Evolutionary conservation across 192 early-diverging fungal genomes (phyloP), one percentile per base, ranked within the genome.

Genomic region (Backusella circina): DNA sequence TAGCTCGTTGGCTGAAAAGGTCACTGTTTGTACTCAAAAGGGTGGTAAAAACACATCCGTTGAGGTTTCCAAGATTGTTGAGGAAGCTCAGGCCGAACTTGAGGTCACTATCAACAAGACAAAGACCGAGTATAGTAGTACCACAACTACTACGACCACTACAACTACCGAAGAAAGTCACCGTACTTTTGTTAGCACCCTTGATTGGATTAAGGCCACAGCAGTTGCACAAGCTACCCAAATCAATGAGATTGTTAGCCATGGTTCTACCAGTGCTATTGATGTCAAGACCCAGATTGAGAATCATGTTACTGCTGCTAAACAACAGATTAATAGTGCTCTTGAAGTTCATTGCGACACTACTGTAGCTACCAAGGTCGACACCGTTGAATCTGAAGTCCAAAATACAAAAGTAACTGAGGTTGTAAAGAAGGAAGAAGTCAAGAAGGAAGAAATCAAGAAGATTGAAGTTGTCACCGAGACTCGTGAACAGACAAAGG

Each of bases 221-320:
- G 61, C 73, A 8, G 23, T 37, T 16, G 39, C 39, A 1, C 73
- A 74, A 21, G 36, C 38, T 30, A 66, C 57, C 41, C 61, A 74
- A 32, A 74, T 74, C 38, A 74, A 35, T 16, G 21, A 35, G 7
- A 32, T 74, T 38, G 73, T 74, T 5, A 74, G 3, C 16, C 32
- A 74, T 9, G 38, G 64, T 5, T 32, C 64, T n/a, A 65, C 37
- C 31, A 74, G 61, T 38, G 28, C 73, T 12, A 39, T 69, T n/a
- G 66, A 67, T 21, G 3, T 78, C 6, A 67, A 73, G 66, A 73
- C 32, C 0, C 77, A 78, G 50, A 67, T 78, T 23, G 64, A 78
- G 8, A 78, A 78, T 37, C 28, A 67, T 4, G 36, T 64, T 30
- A 21, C 28, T 21, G 67, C 37, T 41, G 35, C 77, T 3, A 69